phyloP scores from a whole-genome alignment of 495 filamentous ascomycete species.

The Penicillium roqueforti region DNA sequence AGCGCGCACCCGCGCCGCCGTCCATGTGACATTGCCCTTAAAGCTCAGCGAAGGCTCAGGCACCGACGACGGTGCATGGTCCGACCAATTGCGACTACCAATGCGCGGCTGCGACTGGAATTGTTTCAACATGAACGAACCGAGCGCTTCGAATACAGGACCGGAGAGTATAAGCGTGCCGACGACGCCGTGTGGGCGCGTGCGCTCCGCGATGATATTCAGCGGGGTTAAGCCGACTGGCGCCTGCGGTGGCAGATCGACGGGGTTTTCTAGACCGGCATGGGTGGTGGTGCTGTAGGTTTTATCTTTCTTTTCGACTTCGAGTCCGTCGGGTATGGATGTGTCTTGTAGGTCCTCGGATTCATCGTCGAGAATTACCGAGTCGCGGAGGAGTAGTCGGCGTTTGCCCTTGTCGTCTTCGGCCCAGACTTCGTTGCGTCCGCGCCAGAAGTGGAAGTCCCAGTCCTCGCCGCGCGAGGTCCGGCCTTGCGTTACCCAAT shows the following conservation, averaged over 20 bases:
- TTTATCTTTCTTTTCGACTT: conserved; percentile 4
- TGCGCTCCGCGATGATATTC: conserved; percentile 40
- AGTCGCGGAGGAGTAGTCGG: conserved; percentile 75
- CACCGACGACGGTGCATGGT: conserved; percentile 24
- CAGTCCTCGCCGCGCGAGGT: conserved; percentile 84
- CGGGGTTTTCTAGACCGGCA: conserved; percentile 5
- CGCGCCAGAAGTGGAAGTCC: conserved; percentile 71
- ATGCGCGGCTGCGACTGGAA: conserved; percentile 75
- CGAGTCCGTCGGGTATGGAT: conserved; percentile 32
- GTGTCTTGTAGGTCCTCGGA: conserved; percentile 23
- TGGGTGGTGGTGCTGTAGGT: conserved; percentile 10
- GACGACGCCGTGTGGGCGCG: conserved; percentile 55
- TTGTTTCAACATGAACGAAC: conserved; percentile 66
- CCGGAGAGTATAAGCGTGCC: conserved; percentile 84
- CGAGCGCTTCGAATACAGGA: conserved; percentile 59
- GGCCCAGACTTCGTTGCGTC: conserved; percentile 82
- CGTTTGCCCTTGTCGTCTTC: conserved; percentile 35
- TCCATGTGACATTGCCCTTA: conserved; percentile 73
- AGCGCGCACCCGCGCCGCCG: conserved; percentile 68
- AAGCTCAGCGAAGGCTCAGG: conserved; percentile 30
- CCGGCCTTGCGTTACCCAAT: conserved; percentile 92
- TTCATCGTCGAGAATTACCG: conserved; percentile 65
- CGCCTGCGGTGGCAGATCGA: conserved; percentile 7
- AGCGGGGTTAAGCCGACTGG: conserved; percentile 21
- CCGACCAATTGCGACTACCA: conserved; percentile 75